Evolutionary conservation across 768 basidiomycete species (phyloP).

Genomic region (Kwoniella botswanensis): DNA sequence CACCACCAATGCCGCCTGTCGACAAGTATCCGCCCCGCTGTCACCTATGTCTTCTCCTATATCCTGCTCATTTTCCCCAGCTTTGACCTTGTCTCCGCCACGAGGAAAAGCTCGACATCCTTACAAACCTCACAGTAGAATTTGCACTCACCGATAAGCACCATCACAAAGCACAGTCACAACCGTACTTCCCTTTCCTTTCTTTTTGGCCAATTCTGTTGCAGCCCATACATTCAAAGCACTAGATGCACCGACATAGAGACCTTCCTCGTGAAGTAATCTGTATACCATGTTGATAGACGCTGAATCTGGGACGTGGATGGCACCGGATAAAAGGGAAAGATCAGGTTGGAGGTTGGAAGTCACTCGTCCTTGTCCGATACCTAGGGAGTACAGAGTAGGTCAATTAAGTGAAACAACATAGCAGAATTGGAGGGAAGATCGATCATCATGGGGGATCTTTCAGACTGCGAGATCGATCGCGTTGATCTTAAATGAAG

Average conservation of each 20-base stretch:
- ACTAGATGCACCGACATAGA: constrained; percentile 92
- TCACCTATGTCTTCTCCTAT: too few species aligned
- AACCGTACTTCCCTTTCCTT: constrained; percentile 81
- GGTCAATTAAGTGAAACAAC: background rate
- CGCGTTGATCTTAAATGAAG: background rate
- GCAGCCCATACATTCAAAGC: constrained; percentile 96
- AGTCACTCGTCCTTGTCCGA: constrained; percentile 95
- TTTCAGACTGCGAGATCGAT: too few species aligned
- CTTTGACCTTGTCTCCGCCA: too few species aligned
- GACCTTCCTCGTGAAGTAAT: constrained; percentile 84
- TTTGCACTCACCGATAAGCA: constrained; percentile 73
- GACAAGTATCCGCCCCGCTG: too few species aligned
- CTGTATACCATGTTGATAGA: constrained; percentile 93
- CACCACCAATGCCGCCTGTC: too few species aligned
- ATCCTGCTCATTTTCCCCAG: too few species aligned
- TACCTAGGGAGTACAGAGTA: constrained; percentile 64
- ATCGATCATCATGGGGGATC: too few species aligned
- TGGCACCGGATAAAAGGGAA: constrained; percentile 75
- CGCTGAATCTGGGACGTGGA: constrained; percentile 84
- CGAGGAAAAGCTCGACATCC: too few species aligned
- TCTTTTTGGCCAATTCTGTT: constrained; percentile 77
- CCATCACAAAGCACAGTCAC: constrained; percentile 93
- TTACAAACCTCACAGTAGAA: too few species aligned
- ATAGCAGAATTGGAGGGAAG: background rate
- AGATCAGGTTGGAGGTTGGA: constrained; percentile 85